Evolutionary conservation across 148 eudicot species (phyloP).

Genomic region (Vaccinium darrowii): DNA sequence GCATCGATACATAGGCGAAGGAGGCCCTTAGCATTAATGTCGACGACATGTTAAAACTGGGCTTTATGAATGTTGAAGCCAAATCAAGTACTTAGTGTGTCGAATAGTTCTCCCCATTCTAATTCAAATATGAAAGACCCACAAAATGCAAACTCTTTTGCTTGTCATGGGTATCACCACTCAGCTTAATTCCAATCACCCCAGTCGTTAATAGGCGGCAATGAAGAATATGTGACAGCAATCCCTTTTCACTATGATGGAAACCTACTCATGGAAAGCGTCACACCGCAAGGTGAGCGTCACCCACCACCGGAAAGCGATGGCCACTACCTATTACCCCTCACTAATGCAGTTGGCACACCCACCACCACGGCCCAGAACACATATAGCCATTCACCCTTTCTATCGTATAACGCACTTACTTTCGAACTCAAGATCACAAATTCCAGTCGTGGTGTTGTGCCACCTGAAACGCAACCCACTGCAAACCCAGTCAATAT

Average conservation of each 20-base stretch:
- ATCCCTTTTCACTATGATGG: not conserved
- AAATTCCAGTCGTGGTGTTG: not conserved
- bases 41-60: not conserved
- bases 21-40: not conserved
- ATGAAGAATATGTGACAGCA: not conserved
- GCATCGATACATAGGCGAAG: not conserved
- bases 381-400: not conserved
- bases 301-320: not conserved
- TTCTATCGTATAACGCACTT: not conserved
- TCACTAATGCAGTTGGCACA: not conserved
- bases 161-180: not conserved
- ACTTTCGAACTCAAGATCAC: not conserved
- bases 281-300: not conserved
- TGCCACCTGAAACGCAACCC: not conserved
- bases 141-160: not conserved
- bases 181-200: not conserved
- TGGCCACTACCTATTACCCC: not conserved
- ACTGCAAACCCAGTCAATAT: not conserved
- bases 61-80: not conserved
- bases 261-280: not conserved
- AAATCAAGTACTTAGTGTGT: not conserved
- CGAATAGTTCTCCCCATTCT: not conserved
- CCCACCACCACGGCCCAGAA: not conserved
- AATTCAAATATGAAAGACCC: not conserved
- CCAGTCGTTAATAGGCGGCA: not conserved